Evolutionary conservation across 345 rosid genomes (phyloP), one percentile per base, ranked within the genome.

Genomic region (Pelargonium nanum): DNA sequence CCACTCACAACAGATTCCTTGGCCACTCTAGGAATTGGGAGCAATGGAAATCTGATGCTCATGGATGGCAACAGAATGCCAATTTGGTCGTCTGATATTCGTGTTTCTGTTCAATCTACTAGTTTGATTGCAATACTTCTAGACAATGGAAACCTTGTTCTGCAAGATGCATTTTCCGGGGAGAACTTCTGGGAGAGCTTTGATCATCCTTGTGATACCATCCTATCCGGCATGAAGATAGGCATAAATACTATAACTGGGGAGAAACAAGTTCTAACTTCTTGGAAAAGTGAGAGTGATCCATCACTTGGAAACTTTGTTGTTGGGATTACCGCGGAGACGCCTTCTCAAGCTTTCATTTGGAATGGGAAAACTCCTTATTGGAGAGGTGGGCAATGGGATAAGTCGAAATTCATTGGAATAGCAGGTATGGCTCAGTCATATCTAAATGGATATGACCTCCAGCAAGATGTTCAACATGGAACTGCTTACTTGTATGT

Each of bases 221-320:
- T 76, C 57, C 56, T 79, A 5, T 67, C 73, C 1, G 65, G 40
- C 20, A 79, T 79, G 83, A 79, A 71, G 63, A 2, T 70, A 0
- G 83, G 74, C 4, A 62, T 74, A 70, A 65, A 70, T 64, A 22
- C 8, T 51, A 26, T 16, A 40, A 65, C 61, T 0, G 63, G 63
- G 6, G 19, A 52, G 5, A 55, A 74, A 12, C 59, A 61, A 32
- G 63, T 4, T 40, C 15, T 76, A 20, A 66, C 16, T 34, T 70
- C 78, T 0, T 79, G 83, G 83, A 67, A 25, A 24, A 74, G 62
- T 23, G 2, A 23, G 2, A 63, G 40, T 0, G 80, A 79, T 66
- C 83, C 83, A 0, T 65, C 70, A 6, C 44, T 65, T 0, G 83
- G 83, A 21, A 67, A 52, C 0, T 70, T 24, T 13, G 15, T 60